phyloP scores from a whole-genome alignment of 306 rosid species.

The Lathyrus sativus region DNA sequence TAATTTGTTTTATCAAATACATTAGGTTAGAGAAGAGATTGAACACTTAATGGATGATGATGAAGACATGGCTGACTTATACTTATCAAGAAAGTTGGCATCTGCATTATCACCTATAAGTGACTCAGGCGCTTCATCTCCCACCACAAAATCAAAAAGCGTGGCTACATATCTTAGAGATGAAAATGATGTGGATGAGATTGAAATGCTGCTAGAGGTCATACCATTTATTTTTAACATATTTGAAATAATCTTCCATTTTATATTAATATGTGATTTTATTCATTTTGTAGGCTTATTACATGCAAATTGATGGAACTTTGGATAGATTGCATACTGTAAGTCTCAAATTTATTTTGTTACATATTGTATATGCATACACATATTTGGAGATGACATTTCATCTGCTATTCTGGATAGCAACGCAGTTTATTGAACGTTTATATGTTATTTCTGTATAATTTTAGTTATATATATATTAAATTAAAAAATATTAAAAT shows the following conservation, averaged over 20 bases:
- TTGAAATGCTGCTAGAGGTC: conserved; percentile 92
- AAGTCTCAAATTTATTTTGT: conserved; percentile 25
- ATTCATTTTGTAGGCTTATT: conserved; percentile 70
- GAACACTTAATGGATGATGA: conserved; percentile 84
- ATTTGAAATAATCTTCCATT: background rate
- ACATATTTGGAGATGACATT: no score
- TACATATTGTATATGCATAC: background rate
- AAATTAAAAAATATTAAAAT: no score
- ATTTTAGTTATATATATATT: no score
- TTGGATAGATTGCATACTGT: conserved; percentile 71
- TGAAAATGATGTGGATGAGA: conserved; percentile 81
- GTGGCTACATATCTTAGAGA: conserved; percentile 58
- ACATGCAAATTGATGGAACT: conserved; percentile 82
- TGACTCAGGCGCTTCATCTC: conserved; percentile 60
- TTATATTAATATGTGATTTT: conserved; percentile 14
- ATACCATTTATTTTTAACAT: conserved; percentile 9
- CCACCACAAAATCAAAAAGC: conserved; percentile 67
- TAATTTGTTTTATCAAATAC: background rate
- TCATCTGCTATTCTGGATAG: no score
- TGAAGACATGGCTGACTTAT: conserved; percentile 83
- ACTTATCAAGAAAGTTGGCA: conserved; percentile 73
- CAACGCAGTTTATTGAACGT: no score
- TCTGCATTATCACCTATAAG: conserved; percentile 59
- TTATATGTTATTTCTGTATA: no score
- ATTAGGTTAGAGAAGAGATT: conserved; percentile 75